Conservation (phyloP, 2,329 filamentous ascomycete genomes). For the Diaporthe sp. region DNA sequence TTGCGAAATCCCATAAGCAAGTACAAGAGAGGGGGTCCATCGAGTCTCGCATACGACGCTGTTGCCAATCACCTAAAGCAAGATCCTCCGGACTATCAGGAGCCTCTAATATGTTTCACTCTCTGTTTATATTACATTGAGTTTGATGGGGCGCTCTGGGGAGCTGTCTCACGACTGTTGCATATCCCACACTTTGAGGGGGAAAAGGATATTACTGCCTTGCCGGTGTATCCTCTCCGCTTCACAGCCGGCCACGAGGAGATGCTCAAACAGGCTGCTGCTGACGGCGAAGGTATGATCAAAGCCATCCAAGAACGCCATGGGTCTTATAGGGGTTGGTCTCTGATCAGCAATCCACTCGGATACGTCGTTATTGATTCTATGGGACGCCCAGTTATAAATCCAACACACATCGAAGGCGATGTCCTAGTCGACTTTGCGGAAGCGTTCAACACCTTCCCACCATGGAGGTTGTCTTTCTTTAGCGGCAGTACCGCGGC, state of each 20-base stretch:
- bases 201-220: neutral
- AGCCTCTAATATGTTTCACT: neutral
- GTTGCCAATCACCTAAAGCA: neutral
- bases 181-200: neutral
- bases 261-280: neutral
- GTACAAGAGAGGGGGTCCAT: neutral
- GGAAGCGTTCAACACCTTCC: neutral
- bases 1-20: neutral
- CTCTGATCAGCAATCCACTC: neutral
- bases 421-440: neutral
- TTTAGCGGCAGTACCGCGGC: too few species aligned
- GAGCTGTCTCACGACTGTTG: neutral
- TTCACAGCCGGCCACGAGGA: neutral
- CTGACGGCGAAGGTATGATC: neutral
- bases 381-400: neutral
- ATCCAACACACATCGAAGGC: neutral
- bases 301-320: neutral
- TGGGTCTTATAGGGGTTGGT: neutral
- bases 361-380: neutral
- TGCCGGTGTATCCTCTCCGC: neutral
- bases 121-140: neutral
- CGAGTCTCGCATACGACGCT: neutral
- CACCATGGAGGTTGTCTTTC: neutral
- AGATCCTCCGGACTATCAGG: too few species aligned
- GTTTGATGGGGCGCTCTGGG: neutral